A percentile compares a stretch with the other conserved stretches of the same genome.
Conservation (phyloP, 176 grass and related monocot genomes). For the Zea mays region Zm-B73-REFERENCE-NAM-5.0 NC_050098.1:31022001-31022500, state of each 20-base stretch:
- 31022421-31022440: conserved; percentile 57
- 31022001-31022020: no score
- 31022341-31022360: neutral
- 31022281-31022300: neutral
- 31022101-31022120: conserved; percentile 62
- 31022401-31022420: conserved; percentile 91
- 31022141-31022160: conserved; percentile 28
- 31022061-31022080: neutral
- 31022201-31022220: conserved; percentile 44
- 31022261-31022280: neutral
- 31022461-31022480: conserved; percentile 55
- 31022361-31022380: conserved; percentile 9
- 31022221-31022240: conserved; percentile 77
- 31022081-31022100: conserved; percentile 17
- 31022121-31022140: conserved; percentile 48
- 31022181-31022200: neutral
- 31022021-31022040: no score
- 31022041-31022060: no score
- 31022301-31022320: conserved; percentile 11
- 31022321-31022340: neutral
- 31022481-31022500: conserved; percentile 33
- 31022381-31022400: conserved; percentile 65
- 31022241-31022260: conserved; percentile 58
- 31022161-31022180: neutral
- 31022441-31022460: conserved; percentile 46